These are phyloP conservation scores for Paraconiothyrium sp. DNA, from an alignment of 2,329 filamentous ascomycete genomes.

Conservation along the genomic window DNA sequence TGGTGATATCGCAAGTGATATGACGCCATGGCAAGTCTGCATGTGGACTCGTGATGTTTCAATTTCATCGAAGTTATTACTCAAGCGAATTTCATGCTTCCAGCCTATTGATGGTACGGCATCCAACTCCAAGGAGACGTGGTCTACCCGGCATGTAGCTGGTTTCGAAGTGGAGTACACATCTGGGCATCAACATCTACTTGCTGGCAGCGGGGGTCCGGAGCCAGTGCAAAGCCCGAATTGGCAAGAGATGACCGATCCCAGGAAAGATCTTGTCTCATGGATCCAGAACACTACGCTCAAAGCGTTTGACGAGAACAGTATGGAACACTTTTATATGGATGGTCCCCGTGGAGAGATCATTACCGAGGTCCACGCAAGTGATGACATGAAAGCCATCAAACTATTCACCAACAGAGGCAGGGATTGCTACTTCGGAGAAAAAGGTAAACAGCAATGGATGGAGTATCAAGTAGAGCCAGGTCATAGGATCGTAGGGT, in stretches of 20 bases:
- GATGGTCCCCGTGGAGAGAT: conserved; percentile 28
- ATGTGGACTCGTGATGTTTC: background rate
- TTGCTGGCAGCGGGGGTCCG: background rate
- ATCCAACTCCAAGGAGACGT: background rate
- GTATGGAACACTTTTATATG: conserved; percentile 22
- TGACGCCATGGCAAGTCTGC: conserved; percentile 3
- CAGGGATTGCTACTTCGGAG: conserved; percentile 24
- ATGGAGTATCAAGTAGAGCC: conserved; percentile 16
- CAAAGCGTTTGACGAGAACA: conserved; percentile 14
- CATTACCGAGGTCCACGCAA: conserved; percentile 29
- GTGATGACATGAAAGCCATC: conserved; percentile 21
- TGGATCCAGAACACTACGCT: background rate
- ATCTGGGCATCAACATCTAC: background rate
- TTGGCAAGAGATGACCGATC: background rate
- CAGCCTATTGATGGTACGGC: background rate
- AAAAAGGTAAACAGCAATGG: conserved; percentile 17
- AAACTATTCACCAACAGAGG: conserved; percentile 27
- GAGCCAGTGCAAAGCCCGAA: background rate
- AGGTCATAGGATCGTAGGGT: conserved; percentile 16
- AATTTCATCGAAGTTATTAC: background rate
- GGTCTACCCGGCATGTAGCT: background rate
- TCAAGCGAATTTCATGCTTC: conserved; percentile 4
- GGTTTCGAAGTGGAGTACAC: background rate
- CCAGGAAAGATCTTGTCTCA: background rate
- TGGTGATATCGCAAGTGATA: conserved; percentile 5